Evolutionary conservation across 2,329 filamentous ascomycete species (phyloP).

Genomic region (Onygenales sp.): DNA sequence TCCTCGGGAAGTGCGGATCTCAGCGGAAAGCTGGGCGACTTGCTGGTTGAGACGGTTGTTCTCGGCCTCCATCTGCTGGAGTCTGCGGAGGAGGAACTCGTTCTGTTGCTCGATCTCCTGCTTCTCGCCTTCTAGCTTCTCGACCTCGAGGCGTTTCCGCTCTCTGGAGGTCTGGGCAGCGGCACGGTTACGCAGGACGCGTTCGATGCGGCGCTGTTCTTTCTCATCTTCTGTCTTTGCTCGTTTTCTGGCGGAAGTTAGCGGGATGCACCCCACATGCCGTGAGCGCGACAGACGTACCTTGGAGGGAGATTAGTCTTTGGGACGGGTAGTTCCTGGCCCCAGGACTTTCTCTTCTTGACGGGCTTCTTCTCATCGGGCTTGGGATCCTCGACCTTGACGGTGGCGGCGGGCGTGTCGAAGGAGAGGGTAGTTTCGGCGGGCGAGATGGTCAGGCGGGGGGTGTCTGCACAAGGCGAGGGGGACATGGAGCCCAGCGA

Average conservation of each 20-base stretch:
- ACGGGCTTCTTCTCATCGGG: slow-evolving; percentile 58
- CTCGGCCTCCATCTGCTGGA: slow-evolving; percentile 51
- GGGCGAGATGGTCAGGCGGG: slow-evolving; percentile 31
- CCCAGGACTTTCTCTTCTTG: slow-evolving; percentile 99
- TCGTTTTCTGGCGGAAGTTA: slow-evolving; percentile 57
- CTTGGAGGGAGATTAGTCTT: slow-evolving; percentile 93
- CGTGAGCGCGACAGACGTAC: slow-evolving; percentile 33
- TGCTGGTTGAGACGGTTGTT: slow-evolving; percentile 42
- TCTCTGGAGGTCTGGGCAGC: slow-evolving; percentile 95
- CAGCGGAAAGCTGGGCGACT: slow-evolving; percentile 40
- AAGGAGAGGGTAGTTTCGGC: slow-evolving; percentile 29
- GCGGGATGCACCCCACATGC: slow-evolving; percentile 9
- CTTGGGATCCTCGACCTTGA: slow-evolving; percentile 14
- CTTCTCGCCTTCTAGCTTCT: slow-evolving; percentile 63
- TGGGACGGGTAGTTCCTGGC: slow-evolving; percentile 88
- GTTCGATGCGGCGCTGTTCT: slow-evolving; percentile 93
- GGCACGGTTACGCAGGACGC: slow-evolving; percentile 89
- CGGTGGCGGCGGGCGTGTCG: slow-evolving; percentile 15
- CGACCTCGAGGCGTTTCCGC: slow-evolving; percentile 81
- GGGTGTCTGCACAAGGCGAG: slow-evolving; percentile 24
- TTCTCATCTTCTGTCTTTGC: slow-evolving; percentile 99
- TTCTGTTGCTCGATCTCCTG: slow-evolving; percentile 60
- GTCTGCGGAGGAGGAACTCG: slow-evolving; percentile 55
- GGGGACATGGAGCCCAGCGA: slow-evolving; percentile 23
- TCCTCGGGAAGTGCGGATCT: slow-evolving; percentile 33